Evolutionary conservation across 2,329 filamentous ascomycete species (phyloP).

Genomic region (Diaporthe eres): DNA sequence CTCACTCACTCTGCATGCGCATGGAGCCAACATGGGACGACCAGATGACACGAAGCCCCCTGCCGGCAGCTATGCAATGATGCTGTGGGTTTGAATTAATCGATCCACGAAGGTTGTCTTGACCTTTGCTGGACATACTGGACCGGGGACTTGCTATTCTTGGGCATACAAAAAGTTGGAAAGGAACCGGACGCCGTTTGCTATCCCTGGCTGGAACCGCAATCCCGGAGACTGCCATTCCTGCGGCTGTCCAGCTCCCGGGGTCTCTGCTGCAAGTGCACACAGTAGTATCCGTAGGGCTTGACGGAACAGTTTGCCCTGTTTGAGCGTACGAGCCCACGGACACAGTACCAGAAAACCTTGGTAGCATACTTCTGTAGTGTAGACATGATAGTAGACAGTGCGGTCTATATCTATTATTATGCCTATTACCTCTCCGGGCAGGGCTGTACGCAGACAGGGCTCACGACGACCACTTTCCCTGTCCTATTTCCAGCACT

Average conservation of each 20-base stretch:
- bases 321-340: background rate
- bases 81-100: slow-evolving; percentile 12
- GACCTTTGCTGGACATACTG: slow-evolving; percentile 8
- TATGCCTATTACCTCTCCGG: background rate
- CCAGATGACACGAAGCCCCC: slow-evolving; percentile 22
- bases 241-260: slow-evolving; percentile 13
- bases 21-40: slow-evolving; percentile 29
- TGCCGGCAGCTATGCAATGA: slow-evolving; percentile 4
- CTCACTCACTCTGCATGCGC: slow-evolving; percentile 28
- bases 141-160: slow-evolving; percentile 26
- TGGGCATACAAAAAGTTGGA: background rate
- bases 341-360: background rate
- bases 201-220: background rate
- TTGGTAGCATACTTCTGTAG: background rate
- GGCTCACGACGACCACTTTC: background rate
- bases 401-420: background rate
- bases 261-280: slow-evolving; percentile 13
- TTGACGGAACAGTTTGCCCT: slow-evolving; percentile 16
- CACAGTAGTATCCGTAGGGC: slow-evolving; percentile 26
- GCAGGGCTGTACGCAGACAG: slow-evolving; percentile 10
- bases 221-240: slow-evolving; percentile 25
- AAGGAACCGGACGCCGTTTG: background rate
- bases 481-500: slow-evolving; percentile 26
- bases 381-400: background rate
- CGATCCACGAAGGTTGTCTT: background rate